Evolutionary conservation across 352 stramenopile genomes (phyloP), one percentile per base, ranked within the genome.

Genomic region (Phytophthora cactorum): DNA sequence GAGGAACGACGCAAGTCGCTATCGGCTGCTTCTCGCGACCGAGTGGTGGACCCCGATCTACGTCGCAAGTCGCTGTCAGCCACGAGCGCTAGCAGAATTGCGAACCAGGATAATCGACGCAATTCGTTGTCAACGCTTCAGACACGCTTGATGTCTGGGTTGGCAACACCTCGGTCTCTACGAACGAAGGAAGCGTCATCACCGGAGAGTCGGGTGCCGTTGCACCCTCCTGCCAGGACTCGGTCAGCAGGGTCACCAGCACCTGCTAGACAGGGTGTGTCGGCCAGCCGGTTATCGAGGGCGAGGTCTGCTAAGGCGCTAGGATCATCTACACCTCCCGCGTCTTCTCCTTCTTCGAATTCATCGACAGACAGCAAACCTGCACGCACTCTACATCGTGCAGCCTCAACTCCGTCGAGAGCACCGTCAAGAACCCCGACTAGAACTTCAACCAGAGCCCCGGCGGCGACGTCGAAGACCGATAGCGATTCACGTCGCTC

Each of bases 21-120:
- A 29, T 68, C 59, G 41, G 71, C 54, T 56, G 53, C 28, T 25
- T 49, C 51, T 31, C 63, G 44, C 11, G 75, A 83, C 15, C 57
- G 54, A 32, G 43, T 70, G 25, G 46, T 82, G 7, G 75, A 80
- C 57, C 43, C 50, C 9, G 73, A 81, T 38, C 51, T 74, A 49
- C 74, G 79, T 6, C 79, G 77, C 67, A 84, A 84, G 47, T 88
- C 79, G n/a, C 75, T 85, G 7, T 77, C 65, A 59, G 68, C 57
- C 53, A 63, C 46, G 1, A 49, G 47, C 28, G 59, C 57, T 52
- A 68, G 68, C 38, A 60, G 53, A 38, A 58, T 68, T 44, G 47
- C 70, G 10, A 65, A 80, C 38, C 39, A 54, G 4, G 68, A 77
- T 45, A 59, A 66, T 38, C 74, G 74, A 1, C 79, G 79, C 50